Percentiles rank a stretch among this genome's conserved stretches.
Evolutionary conservation across 148 eudicot genomes (phyloP).

Genomic region (Chenopodium album): DNA sequence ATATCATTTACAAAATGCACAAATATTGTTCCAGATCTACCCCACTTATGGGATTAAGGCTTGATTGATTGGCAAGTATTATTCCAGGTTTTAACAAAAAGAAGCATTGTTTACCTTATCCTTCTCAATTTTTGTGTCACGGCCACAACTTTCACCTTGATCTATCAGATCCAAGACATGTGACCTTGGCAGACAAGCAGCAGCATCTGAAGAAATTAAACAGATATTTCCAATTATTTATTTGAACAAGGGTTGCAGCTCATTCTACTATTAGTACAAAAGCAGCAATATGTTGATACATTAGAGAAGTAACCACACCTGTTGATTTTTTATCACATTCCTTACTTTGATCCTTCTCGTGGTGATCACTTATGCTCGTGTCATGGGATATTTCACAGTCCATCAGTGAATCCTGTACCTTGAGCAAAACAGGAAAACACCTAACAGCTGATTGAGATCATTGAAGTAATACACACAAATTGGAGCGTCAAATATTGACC

Average conservation of each 20-base stretch:
- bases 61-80: not conserved
- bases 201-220: slow-evolving; percentile 24
- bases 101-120: slow-evolving; percentile 37
- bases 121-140: slow-evolving; percentile 17
- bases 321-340: slow-evolving; percentile 18
- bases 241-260: not conserved
- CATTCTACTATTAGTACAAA: not conserved
- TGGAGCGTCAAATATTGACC: not conserved
- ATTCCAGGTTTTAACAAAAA: not conserved
- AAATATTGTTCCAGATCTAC: not conserved
- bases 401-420: slow-evolving; percentile 6
- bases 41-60: too few species aligned
- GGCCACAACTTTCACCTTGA: slow-evolving; percentile 24
- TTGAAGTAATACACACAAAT: not conserved
- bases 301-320: slow-evolving; percentile 18
- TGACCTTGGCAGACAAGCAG: slow-evolving; percentile 22
- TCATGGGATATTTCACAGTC: slow-evolving; percentile 16
- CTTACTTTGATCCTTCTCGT: slow-evolving; percentile 15
- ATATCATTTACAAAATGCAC: not conserved
- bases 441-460: not conserved
- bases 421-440: slow-evolving; percentile 2
- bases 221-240: too few species aligned
- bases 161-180: slow-evolving; percentile 5
- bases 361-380: slow-evolving; percentile 8
- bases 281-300: slow-evolving; percentile 6